Evolutionary conservation across 2,329 filamentous ascomycete genomes (phyloP).

Genomic region (Colletotrichum sp.): DNA sequence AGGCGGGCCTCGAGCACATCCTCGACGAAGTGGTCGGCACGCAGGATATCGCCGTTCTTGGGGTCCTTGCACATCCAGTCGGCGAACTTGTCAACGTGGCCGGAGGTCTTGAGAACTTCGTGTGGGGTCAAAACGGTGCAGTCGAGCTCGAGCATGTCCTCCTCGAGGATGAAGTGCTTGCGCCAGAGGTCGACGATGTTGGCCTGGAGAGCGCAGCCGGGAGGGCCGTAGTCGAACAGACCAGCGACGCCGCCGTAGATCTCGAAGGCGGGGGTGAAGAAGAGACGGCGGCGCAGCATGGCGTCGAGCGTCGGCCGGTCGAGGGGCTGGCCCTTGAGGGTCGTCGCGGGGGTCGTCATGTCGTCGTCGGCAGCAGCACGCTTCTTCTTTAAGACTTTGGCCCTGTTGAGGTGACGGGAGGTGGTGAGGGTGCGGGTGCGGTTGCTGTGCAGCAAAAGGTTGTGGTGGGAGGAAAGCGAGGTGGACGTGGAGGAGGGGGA

Average conservation of each 20-base stretch:
- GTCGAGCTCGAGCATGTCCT: slow-evolving; percentile 95
- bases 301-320: slow-evolving; percentile 83
- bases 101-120: slow-evolving; percentile 92
- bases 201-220: slow-evolving; percentile 83
- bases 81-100: slow-evolving; percentile 97
- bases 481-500: slow-evolving; percentile 14
- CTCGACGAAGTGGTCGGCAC: slow-evolving; percentile 96
- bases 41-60: slow-evolving; percentile 95
- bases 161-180: slow-evolving; percentile 91
- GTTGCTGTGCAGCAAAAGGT: neutral
- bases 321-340: slow-evolving; percentile 87
- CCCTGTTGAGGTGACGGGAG: slow-evolving; percentile 12
- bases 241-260: slow-evolving; percentile 90
- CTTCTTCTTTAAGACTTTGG: neutral
- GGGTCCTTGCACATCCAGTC: slow-evolving; percentile 99
- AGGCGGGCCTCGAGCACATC: slow-evolving; percentile 87
- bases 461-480: neutral
- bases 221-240: slow-evolving; percentile 92
- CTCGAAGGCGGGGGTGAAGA: slow-evolving; percentile 96
- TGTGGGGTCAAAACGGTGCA: slow-evolving; percentile 93
- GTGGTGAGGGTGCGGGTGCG: slow-evolving; percentile 13
- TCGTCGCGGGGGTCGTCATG: slow-evolving; percentile 67
- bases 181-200: slow-evolving; percentile 90
- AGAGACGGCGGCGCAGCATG: slow-evolving; percentile 85
- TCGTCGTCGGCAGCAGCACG: slow-evolving; percentile 16